Conservation (phyloP, 768 basidiomycete genomes). For the Boletus vinaceobasis region DNA sequence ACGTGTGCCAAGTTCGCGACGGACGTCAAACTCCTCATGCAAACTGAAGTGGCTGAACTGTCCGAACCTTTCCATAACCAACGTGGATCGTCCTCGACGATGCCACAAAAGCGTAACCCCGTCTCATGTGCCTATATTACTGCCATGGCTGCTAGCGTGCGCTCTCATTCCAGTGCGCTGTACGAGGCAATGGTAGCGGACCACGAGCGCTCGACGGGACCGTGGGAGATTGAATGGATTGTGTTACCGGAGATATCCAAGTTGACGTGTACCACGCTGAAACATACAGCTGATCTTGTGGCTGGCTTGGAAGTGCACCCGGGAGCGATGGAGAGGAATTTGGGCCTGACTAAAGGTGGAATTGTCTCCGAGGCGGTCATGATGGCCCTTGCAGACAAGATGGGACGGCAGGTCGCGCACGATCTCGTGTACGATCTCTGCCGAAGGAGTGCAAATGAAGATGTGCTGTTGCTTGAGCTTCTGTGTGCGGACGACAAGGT, state of each 20-base stretch:
- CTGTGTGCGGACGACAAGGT: slow-evolving; percentile 31
- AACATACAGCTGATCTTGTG: slow-evolving; percentile 35
- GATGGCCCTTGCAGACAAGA: slow-evolving; percentile 41
- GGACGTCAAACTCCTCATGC: slow-evolving; percentile 46
- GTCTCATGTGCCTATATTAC: slow-evolving; percentile 45
- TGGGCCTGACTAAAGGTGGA: slow-evolving; percentile 40
- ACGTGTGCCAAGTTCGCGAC: slow-evolving; percentile 45
- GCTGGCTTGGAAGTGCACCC: slow-evolving; percentile 41
- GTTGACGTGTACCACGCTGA: slow-evolving; percentile 38
- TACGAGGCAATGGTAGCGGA: slow-evolving; percentile 49
- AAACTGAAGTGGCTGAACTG: slow-evolving; percentile 44
- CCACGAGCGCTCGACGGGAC: slow-evolving; percentile 46
- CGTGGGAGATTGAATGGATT: slow-evolving; percentile 51
- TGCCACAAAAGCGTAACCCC: slow-evolving; percentile 52
- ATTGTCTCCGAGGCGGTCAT: slow-evolving; percentile 46
- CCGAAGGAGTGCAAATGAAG: slow-evolving; percentile 24
- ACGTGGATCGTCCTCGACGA: slow-evolving; percentile 46
- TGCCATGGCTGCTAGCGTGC: slow-evolving; percentile 40
- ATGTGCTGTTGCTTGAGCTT: slow-evolving; percentile 32
- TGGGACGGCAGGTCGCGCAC: slow-evolving; percentile 45
- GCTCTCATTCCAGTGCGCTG: slow-evolving; percentile 37
- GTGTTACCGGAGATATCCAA: slow-evolving; percentile 43
- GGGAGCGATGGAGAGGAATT: slow-evolving; percentile 41
- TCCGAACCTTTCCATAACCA: slow-evolving; percentile 43
- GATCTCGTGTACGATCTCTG: slow-evolving; percentile 46